Evolutionary conservation across 768 basidiomycete genomes (phyloP).

Genomic region (Suillus americanus): DNA sequence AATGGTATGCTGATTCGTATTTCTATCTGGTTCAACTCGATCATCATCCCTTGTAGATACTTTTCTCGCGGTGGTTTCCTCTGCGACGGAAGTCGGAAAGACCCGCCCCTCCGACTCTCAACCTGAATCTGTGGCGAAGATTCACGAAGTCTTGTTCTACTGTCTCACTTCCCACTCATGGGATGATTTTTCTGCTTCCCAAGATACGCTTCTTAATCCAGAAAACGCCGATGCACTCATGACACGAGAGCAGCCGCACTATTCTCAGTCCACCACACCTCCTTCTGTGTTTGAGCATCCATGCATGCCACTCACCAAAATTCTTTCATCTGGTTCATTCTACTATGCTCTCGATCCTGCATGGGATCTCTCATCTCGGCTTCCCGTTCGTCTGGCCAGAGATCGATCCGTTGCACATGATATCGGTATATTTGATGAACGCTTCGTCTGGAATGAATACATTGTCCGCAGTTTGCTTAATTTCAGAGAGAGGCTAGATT

Average conservation of each 20-base stretch:
- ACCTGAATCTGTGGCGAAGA: slow-evolving; percentile 73
- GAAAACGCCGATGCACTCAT: slow-evolving; percentile 50
- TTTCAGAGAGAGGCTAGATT: slow-evolving; percentile 79
- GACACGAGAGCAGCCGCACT: slow-evolving; percentile 41
- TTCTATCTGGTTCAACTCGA: not conserved
- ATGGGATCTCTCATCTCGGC: slow-evolving; percentile 89
- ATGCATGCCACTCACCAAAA: slow-evolving; percentile 85
- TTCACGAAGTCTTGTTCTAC: slow-evolving; percentile 89
- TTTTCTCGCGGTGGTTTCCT: slow-evolving; percentile 81
- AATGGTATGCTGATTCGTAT: slow-evolving; percentile 46
- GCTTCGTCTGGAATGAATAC: slow-evolving; percentile 96
- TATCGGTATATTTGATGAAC: slow-evolving; percentile 67
- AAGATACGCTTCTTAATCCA: slow-evolving; percentile 54
- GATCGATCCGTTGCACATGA: slow-evolving; percentile 46
- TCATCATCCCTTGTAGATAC: slow-evolving; percentile 51
- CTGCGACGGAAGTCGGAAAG: slow-evolving; percentile 74
- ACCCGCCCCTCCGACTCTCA: slow-evolving; percentile 56
- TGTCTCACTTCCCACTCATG: slow-evolving; percentile 80
- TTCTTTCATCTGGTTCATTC: slow-evolving; percentile 88
- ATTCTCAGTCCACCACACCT: slow-evolving; percentile 39
- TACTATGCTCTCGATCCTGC: slow-evolving; percentile 82
- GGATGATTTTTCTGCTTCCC: slow-evolving; percentile 67
- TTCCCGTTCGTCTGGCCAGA: slow-evolving; percentile 66
- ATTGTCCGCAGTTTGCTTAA: slow-evolving; percentile 84
- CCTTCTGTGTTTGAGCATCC: slow-evolving; percentile 88